These are phyloP conservation scores for Wickerhamiella azymoides DNA, from an alignment of 805 yeast genomes.

Conservation along the genomic window DNA sequence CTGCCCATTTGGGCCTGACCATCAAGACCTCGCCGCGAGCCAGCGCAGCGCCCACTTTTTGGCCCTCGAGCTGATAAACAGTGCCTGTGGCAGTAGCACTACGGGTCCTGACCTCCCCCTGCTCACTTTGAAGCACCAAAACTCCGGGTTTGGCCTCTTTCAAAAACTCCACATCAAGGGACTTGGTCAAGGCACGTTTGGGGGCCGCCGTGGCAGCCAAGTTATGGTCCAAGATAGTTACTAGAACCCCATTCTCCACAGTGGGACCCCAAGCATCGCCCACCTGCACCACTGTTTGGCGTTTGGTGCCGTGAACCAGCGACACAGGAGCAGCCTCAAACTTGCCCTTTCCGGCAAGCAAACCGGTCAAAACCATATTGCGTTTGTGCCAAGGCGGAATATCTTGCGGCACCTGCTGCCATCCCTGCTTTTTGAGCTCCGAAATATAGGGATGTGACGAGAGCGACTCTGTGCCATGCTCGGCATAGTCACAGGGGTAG, in stretches of 20 bases:
- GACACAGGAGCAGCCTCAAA: conserved; percentile 2
- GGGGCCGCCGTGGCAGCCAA: conserved; percentile 61
- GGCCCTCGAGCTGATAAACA: conserved; percentile 32
- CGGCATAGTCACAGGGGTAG: too few species aligned
- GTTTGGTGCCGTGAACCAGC: conserved; percentile 1
- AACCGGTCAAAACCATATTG: conserved; percentile 5
- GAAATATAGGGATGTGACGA: not conserved
- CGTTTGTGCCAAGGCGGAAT: not conserved
- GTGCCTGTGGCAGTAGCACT: conserved; percentile 58
- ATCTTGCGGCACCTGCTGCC: not conserved
- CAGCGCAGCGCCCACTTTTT: conserved; percentile 22
- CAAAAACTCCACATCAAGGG: conserved; percentile 39
- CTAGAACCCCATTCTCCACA: conserved; percentile 65
- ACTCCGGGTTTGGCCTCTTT: conserved; percentile 42
- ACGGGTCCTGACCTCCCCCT: conserved; percentile 49
- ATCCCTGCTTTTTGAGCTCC: not conserved
- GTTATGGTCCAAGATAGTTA: conserved; percentile 73
- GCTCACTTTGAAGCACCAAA: conserved; percentile 50
- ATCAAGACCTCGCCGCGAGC: conserved; percentile 58
- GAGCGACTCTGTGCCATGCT: not conserved
- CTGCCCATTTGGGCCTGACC: conserved; percentile 80
- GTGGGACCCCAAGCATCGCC: conserved; percentile 31
- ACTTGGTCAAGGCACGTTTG: conserved; percentile 75
- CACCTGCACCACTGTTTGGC: conserved; percentile 2
- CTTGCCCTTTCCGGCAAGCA: conserved; percentile 3